Evolutionary conservation across 257 asterid genomes (phyloP).

Genomic region (Orobanche coerulescens): DNA sequence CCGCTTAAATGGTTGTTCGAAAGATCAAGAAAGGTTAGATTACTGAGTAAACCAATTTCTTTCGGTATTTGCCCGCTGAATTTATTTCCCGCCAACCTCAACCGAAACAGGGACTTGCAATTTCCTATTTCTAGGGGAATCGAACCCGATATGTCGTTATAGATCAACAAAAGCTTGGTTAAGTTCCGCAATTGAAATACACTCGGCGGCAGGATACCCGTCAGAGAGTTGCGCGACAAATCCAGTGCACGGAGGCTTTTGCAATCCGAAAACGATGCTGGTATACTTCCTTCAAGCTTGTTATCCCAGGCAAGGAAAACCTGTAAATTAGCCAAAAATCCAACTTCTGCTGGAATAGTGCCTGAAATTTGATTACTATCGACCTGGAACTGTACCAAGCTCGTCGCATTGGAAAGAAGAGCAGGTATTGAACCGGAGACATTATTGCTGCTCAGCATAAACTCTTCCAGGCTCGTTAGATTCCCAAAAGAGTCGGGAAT

Average conservation of each 20-base stretch:
- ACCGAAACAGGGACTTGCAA: slow-evolving; percentile 43
- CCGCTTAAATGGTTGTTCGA: slow-evolving; percentile 47
- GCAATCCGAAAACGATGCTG: slow-evolving; percentile 47
- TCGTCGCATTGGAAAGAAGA: slow-evolving; percentile 50
- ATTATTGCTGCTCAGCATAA: slow-evolving; percentile 67
- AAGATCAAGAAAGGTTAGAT: slow-evolving; percentile 56
- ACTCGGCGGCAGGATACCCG: slow-evolving; percentile 45
- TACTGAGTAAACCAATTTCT: slow-evolving; percentile 41
- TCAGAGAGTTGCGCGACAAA: slow-evolving; percentile 48
- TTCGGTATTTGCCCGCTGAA: slow-evolving; percentile 48
- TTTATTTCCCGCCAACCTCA: slow-evolving; percentile 49
- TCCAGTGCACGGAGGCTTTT: slow-evolving; percentile 63
- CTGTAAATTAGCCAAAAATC: slow-evolving; percentile 34
- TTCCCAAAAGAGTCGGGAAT: slow-evolving; percentile 57
- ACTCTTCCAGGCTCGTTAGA: slow-evolving; percentile 42
- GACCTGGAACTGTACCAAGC: slow-evolving; percentile 47
- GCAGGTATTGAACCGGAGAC: slow-evolving; percentile 61
- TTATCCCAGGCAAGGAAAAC: slow-evolving; percentile 76
- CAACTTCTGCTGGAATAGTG: slow-evolving; percentile 48
- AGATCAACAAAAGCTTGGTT: slow-evolving; percentile 58
- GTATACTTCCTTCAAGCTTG: slow-evolving; percentile 63
- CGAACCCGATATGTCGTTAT: slow-evolving; percentile 52
- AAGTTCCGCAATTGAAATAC: slow-evolving; percentile 51
- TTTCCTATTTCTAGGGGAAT: slow-evolving; percentile 56
- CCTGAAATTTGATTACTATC: slow-evolving; percentile 61